Evolutionary conservation across 2,329 filamentous ascomycete genomes (phyloP), one percentile per base, ranked within the genome.

Genomic region (Ophiosphaerella herpotricha): DNA sequence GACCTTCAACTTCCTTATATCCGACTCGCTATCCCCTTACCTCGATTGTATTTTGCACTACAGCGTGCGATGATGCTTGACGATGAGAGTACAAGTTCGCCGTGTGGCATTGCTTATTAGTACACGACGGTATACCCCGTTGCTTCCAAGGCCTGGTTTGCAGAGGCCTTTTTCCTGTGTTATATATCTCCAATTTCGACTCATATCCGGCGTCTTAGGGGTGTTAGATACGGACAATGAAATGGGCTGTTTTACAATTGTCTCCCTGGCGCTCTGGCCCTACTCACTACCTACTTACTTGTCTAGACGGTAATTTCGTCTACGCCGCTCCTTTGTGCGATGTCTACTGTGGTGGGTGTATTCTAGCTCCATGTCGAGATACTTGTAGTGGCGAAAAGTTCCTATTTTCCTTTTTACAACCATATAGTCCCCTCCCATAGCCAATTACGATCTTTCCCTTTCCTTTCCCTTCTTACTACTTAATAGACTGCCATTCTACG

Each of bases 11-110:
- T 43, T 49, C 48, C 43, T 39, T 49, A 49, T 41, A 44, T 44
- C 43, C 47, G 39, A 55, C 41, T 29, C 44, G 40, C 50, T 52
- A 58, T 60, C 62, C 63, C 55, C 24, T 26, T 23, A 9, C 33
- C 18, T 53, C 58, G 41, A 50, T 52, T 44, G 50, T 40, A 56
- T 55, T 55, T 50, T 57, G 54, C 54, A 57, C 56, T 58, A 61
- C 54, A 54, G 43, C 50, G 62, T 63, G 63, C 60, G 51, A 60
- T 58, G 48, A 70, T 55, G 66, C 55, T 60, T 68, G 60, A 70
- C 57, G 66, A 69, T 48, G 56, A 58, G 64, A 68, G 60, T 57
- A 68, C 59, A 62, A 57, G 46, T 55, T 52, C 57, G 50, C 56
- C 54, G 52, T 45, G 50, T 55, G 52, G 51, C 53, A 47, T 50